Evolutionary conservation across 169 alveolate species (phyloP).

Genomic region (Plasmodium sp.): DNA sequence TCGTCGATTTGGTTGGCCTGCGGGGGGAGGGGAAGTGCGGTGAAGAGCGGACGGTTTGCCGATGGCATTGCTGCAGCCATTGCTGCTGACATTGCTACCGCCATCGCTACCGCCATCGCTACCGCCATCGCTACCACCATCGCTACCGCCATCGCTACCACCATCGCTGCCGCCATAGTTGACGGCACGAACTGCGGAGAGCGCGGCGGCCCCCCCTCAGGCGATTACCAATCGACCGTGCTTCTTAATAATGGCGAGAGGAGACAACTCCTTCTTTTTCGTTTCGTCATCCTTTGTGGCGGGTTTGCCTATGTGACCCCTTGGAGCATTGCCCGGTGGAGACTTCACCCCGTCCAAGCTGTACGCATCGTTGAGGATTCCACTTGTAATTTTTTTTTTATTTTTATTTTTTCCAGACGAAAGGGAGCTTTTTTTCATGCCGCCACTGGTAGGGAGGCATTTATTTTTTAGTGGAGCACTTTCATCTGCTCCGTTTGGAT

Average conservation of each 20-base stretch:
- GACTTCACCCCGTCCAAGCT: neutral
- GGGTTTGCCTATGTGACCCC: neutral
- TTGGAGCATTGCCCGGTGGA: neutral
- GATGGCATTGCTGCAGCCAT: neutral
- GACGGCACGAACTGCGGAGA: neutral
- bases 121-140: too few species aligned
- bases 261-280: slow-evolving; percentile 13
- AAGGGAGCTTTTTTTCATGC: neutral
- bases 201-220: neutral
- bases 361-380: neutral
- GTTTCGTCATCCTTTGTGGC: neutral
- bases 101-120: too few species aligned
- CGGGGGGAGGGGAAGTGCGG: too few species aligned
- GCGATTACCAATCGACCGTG: slow-evolving; percentile 21
- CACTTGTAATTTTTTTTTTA: neutral
- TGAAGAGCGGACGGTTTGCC: too few species aligned
- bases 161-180: neutral
- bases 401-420: neutral
- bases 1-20: slow-evolving; percentile 43
- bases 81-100: too few species aligned
- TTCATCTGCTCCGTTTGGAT: neutral
- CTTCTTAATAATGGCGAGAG: slow-evolving; percentile 31
- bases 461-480: neutral
- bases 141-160: too few species aligned
- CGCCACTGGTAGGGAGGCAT: neutral